These are phyloP conservation scores for Tilletia horrida DNA, from an alignment of 1,284 basidiomycete genomes.

Conservation along the genomic window DNA sequence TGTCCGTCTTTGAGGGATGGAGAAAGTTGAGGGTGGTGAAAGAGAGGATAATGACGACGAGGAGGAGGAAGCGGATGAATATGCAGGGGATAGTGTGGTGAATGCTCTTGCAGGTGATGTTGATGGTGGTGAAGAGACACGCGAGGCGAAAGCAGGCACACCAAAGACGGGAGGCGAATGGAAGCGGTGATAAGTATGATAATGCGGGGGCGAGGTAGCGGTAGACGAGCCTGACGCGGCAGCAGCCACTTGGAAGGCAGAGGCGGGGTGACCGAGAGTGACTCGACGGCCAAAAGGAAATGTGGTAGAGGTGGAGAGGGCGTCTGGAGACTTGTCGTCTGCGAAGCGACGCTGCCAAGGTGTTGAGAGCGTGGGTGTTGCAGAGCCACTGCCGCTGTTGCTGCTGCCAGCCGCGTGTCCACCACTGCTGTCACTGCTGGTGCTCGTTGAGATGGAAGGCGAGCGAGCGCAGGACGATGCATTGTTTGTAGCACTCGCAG, in stretches of 20 bases:
- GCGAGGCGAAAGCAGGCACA: constrained; percentile 2
- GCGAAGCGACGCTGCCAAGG: constrained; percentile 14
- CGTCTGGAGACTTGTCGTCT: constrained; percentile 2
- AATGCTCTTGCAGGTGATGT: not conserved
- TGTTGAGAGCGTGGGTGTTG: not conserved
- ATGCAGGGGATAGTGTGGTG: too few relatives aligned
- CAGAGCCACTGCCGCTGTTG: too few relatives aligned
- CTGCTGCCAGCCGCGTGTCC: too few relatives aligned
- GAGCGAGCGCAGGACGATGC: too few relatives aligned
- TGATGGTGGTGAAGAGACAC: not conserved
- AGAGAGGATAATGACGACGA: too few relatives aligned
- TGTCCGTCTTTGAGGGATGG: not conserved
- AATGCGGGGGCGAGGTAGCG: too few relatives aligned
- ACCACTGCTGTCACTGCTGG: too few relatives aligned
- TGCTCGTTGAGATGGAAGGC: too few relatives aligned
- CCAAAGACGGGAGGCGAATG: constrained; percentile 1
- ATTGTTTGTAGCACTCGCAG: too few relatives aligned
- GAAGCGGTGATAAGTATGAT: too few relatives aligned
- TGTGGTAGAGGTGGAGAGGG: not conserved
- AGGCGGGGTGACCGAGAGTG: constrained; percentile 6
- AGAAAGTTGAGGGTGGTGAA: not conserved
- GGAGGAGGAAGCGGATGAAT: too few relatives aligned
- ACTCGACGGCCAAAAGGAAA: constrained; percentile 8
- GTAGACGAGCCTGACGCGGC: too few relatives aligned
- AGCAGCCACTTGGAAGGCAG: constrained; percentile 1